A percentile compares a stretch with the other conserved stretches of the same genome.
phyloP scores from a whole-genome alignment of 345 rosid genomes.

The Hirschfeldia incana region DNA sequence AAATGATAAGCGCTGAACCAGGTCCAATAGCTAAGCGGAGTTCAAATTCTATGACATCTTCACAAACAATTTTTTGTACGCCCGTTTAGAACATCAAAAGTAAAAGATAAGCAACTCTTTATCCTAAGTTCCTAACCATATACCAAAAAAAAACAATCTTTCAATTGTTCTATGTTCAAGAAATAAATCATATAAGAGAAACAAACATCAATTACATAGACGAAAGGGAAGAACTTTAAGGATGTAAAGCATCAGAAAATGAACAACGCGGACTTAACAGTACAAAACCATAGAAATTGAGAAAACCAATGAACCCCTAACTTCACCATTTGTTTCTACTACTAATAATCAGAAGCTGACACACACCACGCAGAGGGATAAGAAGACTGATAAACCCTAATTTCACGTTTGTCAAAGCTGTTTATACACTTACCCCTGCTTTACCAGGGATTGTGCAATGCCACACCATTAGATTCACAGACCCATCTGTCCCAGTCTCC shows the following conservation, averaged over 20 bases:
- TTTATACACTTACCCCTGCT: slow-evolving; percentile 62
- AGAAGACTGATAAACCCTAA: slow-evolving; percentile 1
- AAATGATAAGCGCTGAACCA: too few species aligned
- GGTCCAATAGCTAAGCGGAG: too few species aligned
- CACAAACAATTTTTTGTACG: too few species aligned
- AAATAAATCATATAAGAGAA: neutral
- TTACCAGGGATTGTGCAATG: slow-evolving; percentile 98
- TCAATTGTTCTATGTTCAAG: too few species aligned
- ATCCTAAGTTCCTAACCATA: too few species aligned
- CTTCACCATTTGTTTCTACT: neutral
- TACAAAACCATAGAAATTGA: neutral
- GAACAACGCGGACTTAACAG: neutral
- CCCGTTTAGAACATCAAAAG: too few species aligned
- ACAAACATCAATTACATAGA: neutral
- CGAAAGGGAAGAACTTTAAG: neutral
- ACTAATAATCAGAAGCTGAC: neutral
- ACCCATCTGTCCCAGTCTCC: slow-evolving; percentile 73
- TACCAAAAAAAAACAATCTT: too few species aligned
- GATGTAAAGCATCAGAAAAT: neutral
- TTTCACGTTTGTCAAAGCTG: neutral
- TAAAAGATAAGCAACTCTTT: too few species aligned
- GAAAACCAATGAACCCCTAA: slow-evolving; percentile 27
- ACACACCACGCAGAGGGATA: neutral
- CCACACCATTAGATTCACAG: slow-evolving; percentile 93
- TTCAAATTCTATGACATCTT: too few species aligned